phyloP scores from a whole-genome alignment of 176 grass and related monocot genomes.

The Aegilops bicornis region DNA sequence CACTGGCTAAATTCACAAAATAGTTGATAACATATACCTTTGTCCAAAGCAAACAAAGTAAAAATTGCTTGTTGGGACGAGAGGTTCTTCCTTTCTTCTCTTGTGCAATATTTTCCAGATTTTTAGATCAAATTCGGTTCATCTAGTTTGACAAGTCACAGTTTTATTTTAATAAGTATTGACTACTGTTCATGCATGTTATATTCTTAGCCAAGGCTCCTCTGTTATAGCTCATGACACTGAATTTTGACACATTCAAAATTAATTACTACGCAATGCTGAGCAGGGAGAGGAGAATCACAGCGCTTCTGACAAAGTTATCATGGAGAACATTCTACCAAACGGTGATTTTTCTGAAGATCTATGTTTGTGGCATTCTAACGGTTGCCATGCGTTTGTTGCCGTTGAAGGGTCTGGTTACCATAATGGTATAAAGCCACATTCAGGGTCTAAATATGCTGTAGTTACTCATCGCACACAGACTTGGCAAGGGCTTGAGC shows the following conservation, averaged over 20 bases:
- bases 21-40: background rate
- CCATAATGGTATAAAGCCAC: constrained; percentile 65
- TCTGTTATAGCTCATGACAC: background rate
- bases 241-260: background rate
- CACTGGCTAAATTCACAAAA: background rate
- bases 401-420: constrained; percentile 62
- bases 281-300: constrained; percentile 44
- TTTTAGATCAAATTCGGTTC: constrained; percentile 15
- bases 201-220: background rate
- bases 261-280: constrained; percentile 18
- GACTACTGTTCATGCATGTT: background rate
- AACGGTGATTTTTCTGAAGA: constrained; percentile 89
- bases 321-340: constrained; percentile 72
- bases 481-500: constrained; percentile 90
- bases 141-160: background rate
- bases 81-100: background rate
- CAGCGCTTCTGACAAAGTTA: constrained; percentile 23
- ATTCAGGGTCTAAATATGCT: constrained; percentile 73
- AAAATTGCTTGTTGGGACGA: background rate
- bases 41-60: background rate
- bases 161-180: background rate
- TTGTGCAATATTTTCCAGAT: background rate
- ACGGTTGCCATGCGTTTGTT: constrained; percentile 72
- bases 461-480: constrained; percentile 72
- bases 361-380: constrained; percentile 65